Conservation (phyloP, 2,329 filamentous ascomycete genomes). For the Teratosphaeria viscida region DNA sequence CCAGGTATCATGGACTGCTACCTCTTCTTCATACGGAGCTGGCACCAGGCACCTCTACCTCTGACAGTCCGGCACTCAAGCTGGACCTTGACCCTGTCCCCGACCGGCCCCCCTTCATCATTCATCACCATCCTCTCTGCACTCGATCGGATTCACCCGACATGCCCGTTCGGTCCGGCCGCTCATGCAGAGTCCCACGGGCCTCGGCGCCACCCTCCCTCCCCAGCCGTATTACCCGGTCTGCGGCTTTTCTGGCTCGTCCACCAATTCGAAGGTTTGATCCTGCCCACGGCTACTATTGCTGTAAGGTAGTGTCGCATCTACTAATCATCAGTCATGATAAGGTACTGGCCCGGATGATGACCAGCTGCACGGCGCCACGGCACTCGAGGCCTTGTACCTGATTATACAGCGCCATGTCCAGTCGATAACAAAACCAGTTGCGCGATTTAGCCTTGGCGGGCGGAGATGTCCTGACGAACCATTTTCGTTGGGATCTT, state of each 20-base stretch:
- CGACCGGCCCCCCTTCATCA: neutral
- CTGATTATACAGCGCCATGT: neutral
- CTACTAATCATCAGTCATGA: neutral
- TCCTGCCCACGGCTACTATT: neutral
- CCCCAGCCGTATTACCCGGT: too few relatives aligned
- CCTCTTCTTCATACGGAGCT: neutral
- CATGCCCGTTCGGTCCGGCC: neutral
- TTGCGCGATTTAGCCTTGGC: neutral
- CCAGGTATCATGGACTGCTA: too few relatives aligned
- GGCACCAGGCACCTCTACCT: neutral
- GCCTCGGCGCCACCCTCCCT: too few relatives aligned
- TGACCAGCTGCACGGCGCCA: neutral
- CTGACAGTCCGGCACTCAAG: neutral
- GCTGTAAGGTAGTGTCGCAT: neutral
- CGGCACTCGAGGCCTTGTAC: neutral
- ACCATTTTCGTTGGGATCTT: neutral
- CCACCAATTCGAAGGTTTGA: neutral
- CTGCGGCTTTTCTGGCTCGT: too few relatives aligned
- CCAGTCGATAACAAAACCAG: too few relatives aligned
- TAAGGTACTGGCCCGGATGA: neutral
- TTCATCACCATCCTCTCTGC: neutral
- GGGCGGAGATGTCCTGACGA: neutral
- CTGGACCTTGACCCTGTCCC: neutral
- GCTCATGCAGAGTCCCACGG: neutral
- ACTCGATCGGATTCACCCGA: neutral